Evolutionary conservation across 257 asterid genomes (phyloP), one percentile per base, ranked within the genome.

Genomic region (Anisodus acutangulus): DNA sequence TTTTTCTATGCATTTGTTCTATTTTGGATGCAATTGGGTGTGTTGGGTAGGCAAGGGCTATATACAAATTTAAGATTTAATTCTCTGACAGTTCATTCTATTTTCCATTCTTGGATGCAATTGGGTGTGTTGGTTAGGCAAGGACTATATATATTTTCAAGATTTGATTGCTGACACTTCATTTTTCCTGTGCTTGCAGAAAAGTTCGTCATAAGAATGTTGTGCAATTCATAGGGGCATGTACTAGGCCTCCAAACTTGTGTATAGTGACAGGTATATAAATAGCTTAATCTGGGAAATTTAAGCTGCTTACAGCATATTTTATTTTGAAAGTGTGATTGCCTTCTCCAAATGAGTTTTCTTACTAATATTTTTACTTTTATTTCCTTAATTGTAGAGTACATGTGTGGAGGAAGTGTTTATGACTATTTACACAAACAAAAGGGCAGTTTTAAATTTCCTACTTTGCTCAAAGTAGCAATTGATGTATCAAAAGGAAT

Each of bases 151-250:
- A 53, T 76, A 26, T 26, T 53, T 51, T 51, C 81, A 76, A 76
- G 26, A 76, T 76, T 31, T 53, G 26, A 7, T 78, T 51, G 26
- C 64, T 78, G 81, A 78, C 81, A 53, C 26, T 53, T 78, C 26
- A 26, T 53, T 53, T 78, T 59, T 64, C 60, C 83, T 85, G 60
- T 86, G 82, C 89, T 88, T 89, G 92, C 98, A 97, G 99, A 86
- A 97, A 97, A 89, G 98, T 97, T 87, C 95, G 99, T 8, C 99
- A 97, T 90, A 97, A 95, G 67, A 97, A 97, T 81, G 99, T 97
- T 13, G 99, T 97, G 82, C 99, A 95, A 87, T 97, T 97, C 90
- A 93, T 97, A 67, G 99, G 99, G 63, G 99, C 99, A 19, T 97
- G 98, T 89, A 97, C 99, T 59, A 91, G 87, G 86, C 98, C 97